Conservation (phyloP, 768 basidiomycete species). For the Tricholoma saponaceum region DNA sequence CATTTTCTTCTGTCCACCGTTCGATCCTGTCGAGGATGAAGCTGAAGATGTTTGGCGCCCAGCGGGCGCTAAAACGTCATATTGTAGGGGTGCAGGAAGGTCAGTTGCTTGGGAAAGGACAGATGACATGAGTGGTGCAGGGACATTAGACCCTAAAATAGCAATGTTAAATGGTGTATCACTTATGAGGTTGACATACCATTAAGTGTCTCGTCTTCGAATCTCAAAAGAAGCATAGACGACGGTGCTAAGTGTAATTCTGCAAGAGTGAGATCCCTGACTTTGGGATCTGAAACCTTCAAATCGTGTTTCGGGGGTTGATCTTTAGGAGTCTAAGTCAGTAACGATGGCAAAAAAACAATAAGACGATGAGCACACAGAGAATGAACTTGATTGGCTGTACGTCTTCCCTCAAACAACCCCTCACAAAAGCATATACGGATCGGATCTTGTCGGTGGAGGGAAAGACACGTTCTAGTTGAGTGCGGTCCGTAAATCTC, state of each 20-base stretch:
- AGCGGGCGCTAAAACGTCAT: slow-evolving; percentile 13
- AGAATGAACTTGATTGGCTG: slow-evolving; percentile 80
- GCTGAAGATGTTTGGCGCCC: slow-evolving; percentile 3
- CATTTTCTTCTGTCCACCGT: slow-evolving; percentile 47
- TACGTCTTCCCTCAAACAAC: slow-evolving; percentile 66
- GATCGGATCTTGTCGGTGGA: slow-evolving; percentile 77
- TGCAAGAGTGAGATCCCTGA: slow-evolving; percentile 62
- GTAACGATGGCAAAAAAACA: not conserved
- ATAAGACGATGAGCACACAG: slow-evolving; percentile 49
- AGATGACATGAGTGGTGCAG: slow-evolving; percentile 60
- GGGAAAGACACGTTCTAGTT: slow-evolving; percentile 74
- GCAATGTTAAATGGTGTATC: not conserved
- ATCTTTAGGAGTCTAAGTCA: slow-evolving; percentile 38
- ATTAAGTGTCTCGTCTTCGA: slow-evolving; percentile 69
- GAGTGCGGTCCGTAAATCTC: slow-evolving; percentile 75
- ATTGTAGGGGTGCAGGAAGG: slow-evolving; percentile 53
- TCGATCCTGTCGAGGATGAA: slow-evolving; percentile 2
- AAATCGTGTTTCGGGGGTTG: slow-evolving; percentile 84
- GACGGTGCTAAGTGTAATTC: slow-evolving; percentile 79
- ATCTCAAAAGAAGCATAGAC: slow-evolving; percentile 71
- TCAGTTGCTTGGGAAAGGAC: slow-evolving; percentile 60
- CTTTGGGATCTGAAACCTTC: slow-evolving; percentile 72
- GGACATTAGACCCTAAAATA: slow-evolving; percentile 42
- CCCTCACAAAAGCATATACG: slow-evolving; percentile 82
- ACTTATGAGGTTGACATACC: slow-evolving; percentile 35